Conservation (phyloP, 2,329 filamentous ascomycete genomes). For the Fusarium guadeloupense region DNA sequence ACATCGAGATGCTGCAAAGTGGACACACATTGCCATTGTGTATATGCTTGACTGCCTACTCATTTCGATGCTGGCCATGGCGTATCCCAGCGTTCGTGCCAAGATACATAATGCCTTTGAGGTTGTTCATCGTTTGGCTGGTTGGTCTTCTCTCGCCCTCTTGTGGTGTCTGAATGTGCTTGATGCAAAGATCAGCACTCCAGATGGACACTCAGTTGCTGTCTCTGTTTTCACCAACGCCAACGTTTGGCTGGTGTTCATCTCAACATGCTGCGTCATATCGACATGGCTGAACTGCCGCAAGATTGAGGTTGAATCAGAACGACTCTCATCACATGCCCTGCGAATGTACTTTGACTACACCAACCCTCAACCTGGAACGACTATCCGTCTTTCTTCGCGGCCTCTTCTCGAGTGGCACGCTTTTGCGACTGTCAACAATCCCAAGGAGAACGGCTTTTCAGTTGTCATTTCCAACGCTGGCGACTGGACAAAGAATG, state of each 20-base stretch:
- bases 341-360: conserved; percentile 73
- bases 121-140: conserved; percentile 26
- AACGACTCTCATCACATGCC: conserved; percentile 73
- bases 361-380: conserved; percentile 55
- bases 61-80: conserved; percentile 23
- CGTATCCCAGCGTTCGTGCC: conserved; percentile 22
- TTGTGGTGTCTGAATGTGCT: conserved; percentile 51
- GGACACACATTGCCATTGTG: conserved; percentile 16
- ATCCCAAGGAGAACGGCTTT: conserved; percentile 60
- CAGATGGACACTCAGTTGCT: conserved; percentile 45
- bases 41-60: conserved; percentile 27
- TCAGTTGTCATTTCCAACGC: conserved; percentile 73
- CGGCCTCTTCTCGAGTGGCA: conserved; percentile 73
- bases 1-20: conserved; percentile 1
- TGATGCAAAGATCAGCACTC: conserved; percentile 66
- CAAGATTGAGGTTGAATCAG: conserved; percentile 67
- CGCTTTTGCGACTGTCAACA: conserved; percentile 74
- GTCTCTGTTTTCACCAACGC: conserved; percentile 47
- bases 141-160: conserved; percentile 27
- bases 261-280: conserved; percentile 68
- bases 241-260: conserved; percentile 69
- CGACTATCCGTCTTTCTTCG: conserved; percentile 64
- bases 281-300: conserved; percentile 76
- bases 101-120: conserved; percentile 31
- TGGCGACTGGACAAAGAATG: conserved; percentile 70